These are phyloP conservation scores for Trichoderma breve DNA, from an alignment of 2,329 filamentous ascomycete genomes.

Conservation along the genomic window DNA sequence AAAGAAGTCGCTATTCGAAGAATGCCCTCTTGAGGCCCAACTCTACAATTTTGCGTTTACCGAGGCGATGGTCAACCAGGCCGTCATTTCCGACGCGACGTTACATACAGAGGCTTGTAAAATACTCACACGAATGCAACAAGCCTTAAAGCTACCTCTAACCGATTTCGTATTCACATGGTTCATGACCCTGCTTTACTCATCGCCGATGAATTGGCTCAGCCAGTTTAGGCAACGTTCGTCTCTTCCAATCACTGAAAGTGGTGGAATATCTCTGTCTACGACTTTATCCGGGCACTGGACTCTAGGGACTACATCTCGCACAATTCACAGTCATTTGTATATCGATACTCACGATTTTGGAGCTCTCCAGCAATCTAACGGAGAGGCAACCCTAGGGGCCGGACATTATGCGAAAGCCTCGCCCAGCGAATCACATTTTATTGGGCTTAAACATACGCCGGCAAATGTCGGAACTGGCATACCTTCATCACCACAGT, in stretches of 20 bases:
- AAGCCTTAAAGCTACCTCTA: not conserved
- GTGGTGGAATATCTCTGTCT: not conserved
- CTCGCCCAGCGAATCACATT: no score
- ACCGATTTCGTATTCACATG: not conserved
- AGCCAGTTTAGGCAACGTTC: not conserved
- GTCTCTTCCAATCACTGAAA: not conserved
- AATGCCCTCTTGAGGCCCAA: not conserved
- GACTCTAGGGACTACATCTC: not conserved
- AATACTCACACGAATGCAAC: not conserved
- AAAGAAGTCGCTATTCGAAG: not conserved
- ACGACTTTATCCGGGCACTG: not conserved
- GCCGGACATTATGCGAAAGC: no score
- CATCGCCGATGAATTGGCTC: not conserved
- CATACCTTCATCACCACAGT: no score
- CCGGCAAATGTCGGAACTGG: no score
- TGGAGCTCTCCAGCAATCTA: no score
- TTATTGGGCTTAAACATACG: no score
- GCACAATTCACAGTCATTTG: not conserved
- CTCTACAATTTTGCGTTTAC: not conserved
- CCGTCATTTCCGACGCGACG: not conserved
- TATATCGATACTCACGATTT: not conserved
- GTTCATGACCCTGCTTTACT: not conserved
- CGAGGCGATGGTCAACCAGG: not conserved
- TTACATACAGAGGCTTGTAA: not conserved
- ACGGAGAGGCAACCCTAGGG: no score